A percentile compares a stretch with the other conserved stretches of the same genome.
Evolutionary conservation across 805 yeast species (phyloP).

Genomic region (Pichia gijzeniarum): DNA sequence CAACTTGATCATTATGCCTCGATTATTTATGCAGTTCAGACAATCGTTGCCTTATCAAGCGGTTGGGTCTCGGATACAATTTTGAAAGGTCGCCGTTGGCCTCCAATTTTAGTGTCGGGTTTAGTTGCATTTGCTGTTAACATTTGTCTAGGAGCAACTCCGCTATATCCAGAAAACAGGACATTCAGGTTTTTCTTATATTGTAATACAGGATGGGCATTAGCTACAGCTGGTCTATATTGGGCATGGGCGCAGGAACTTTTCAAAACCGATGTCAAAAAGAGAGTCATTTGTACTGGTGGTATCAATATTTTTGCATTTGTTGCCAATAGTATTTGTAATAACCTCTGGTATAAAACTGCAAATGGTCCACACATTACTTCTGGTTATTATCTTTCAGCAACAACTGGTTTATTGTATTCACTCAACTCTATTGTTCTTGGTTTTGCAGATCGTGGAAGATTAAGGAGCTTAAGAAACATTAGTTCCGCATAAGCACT

Average conservation of each 20-base stretch:
- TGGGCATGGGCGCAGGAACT: slow-evolving; percentile 15
- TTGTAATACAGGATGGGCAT: slow-evolving; percentile 11
- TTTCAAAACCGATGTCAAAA: slow-evolving; percentile 8
- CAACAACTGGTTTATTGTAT: slow-evolving; percentile 7
- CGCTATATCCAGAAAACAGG: slow-evolving; percentile 6
- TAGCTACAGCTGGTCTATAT: slow-evolving; percentile 14
- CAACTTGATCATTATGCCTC: slow-evolving; percentile 11
- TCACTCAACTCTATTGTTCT: slow-evolving; percentile 3
- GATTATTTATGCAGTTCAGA: slow-evolving; percentile 12
- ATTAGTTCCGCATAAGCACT: neutral
- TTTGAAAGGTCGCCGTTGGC: slow-evolving; percentile 13
- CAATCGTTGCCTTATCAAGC: slow-evolving; percentile 5
- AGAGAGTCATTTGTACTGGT: slow-evolving; percentile 12
- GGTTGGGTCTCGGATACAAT: slow-evolving; percentile 15
- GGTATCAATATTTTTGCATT: slow-evolving; percentile 14
- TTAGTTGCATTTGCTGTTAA: slow-evolving; percentile 5
- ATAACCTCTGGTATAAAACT: slow-evolving; percentile 14
- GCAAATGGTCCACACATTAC: slow-evolving; percentile 11
- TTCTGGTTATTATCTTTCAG: slow-evolving; percentile 17
- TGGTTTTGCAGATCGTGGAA: slow-evolving; percentile 4
- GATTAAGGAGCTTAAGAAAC: neutral
- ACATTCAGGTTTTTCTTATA: slow-evolving; percentile 13
- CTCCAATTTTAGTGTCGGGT: slow-evolving; percentile 11
- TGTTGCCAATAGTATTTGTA: slow-evolving; percentile 13
- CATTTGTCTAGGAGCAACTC: slow-evolving; percentile 7